Evolutionary conservation across 1,284 basidiomycete species (phyloP).

Genomic region (Ceratobasidium sp.): DNA sequence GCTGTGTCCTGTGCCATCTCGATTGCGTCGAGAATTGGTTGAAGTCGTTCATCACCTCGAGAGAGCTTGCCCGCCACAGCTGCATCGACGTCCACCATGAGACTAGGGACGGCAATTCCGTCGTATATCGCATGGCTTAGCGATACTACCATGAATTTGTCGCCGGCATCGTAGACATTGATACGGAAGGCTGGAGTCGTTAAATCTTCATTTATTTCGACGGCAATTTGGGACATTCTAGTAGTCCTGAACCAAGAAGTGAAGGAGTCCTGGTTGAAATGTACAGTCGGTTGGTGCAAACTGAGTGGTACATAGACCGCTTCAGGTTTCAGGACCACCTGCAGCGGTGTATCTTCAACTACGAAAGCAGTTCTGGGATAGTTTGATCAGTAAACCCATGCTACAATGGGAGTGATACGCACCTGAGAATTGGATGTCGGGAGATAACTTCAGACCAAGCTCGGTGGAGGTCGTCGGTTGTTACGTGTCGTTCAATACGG

Average conservation of each 20-base stretch:
- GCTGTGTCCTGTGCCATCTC: not conserved
- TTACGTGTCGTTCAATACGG: constrained; percentile 15
- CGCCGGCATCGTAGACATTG: constrained; percentile 22
- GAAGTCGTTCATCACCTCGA: not conserved
- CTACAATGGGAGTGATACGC: constrained; percentile 50
- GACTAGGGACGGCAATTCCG: constrained; percentile 31
- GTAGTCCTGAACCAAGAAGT: constrained; percentile 9
- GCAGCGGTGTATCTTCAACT: constrained; percentile 57
- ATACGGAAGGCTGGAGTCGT: constrained; percentile 30
- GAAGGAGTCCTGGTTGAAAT: not conserved
- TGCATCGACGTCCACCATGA: constrained; percentile 22
- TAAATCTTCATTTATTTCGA: constrained; percentile 32
- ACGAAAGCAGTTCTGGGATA: constrained; percentile 47
- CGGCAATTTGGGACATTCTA: constrained; percentile 10
- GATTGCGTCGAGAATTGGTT: constrained; percentile 29
- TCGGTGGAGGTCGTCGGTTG: constrained; percentile 13
- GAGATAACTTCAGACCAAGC: constrained; percentile 60
- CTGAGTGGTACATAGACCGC: constrained; percentile 23
- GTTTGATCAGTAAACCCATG: constrained; percentile 58
- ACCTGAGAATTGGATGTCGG: constrained; percentile 63
- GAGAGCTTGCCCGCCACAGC: not conserved
- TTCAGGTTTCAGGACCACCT: constrained; percentile 52
- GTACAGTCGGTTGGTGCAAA: not conserved
- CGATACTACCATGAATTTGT: constrained; percentile 36
- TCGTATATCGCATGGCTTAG: constrained; percentile 40